Base-by-base conservation (phyloP, 1,284 basidiomycete species). In the Hymenochaete sp. region DNA sequence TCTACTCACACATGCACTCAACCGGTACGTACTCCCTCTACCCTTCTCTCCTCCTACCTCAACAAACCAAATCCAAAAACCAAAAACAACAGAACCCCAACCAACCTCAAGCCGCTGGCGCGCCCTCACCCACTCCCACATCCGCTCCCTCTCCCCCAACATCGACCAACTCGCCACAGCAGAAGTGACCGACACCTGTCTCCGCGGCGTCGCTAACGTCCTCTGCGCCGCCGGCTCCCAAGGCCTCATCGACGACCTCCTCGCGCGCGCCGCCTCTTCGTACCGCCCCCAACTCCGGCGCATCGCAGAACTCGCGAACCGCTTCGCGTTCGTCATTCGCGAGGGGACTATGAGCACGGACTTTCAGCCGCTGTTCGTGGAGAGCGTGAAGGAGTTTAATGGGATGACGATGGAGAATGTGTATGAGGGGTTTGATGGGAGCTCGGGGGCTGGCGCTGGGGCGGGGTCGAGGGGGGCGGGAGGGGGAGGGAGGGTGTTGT, bases 61-160 rank as follows among this genome's bases (percentile, higher is more conserved):
- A 10, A 31, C 9, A 31, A 31, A 31, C 28, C 28, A 10, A 31
- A 31, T 10, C 28, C 14, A 10, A 31, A 31, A 10, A 10, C 14
- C 14, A 9, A 31, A 31, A 10, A 31, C 14, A 31, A 8, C 54
- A 77, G 82, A 85, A 57, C 78, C 79, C 19, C 82, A 86, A 59
- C 80, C 82, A 2, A 82, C 77, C 1, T 81, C 81, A 2, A 75
- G 80, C 0, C 75, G 79, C 55, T 85, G 82, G 82, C 70, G 82
- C 39, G 73, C 82, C 1, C 63, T 85, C 26, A 73, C 82, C 1
- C 81, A 83, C 53, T 67, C 67, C 35, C 72, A 82, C 46, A 77
- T 86, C 44, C 78, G 79, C 47, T 67, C 66, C 13, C 66, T 83
- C 47, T 79, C 83, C 54, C 79, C 82, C 3, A 77, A 72, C 3